A percentile compares a stretch with the other conserved stretches of the same genome.
phyloP scores from a whole-genome alignment of 2,329 filamentous ascomycete genomes.

The Xylaria sp. region DNA sequence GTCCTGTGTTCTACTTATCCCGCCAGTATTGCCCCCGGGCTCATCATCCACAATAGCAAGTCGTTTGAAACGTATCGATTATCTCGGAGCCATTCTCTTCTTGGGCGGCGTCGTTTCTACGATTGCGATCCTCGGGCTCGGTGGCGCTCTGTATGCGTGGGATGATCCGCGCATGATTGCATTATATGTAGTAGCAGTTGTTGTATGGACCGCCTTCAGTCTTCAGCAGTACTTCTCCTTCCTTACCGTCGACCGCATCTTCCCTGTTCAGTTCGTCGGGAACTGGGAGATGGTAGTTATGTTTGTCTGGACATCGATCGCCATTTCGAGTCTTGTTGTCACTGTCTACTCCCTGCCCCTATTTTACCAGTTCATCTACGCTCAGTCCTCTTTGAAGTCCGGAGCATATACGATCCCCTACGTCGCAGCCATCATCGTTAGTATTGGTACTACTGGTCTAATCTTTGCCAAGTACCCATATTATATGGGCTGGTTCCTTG shows the following conservation, averaged over 20 bases:
- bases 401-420: slow-evolving; percentile 24
- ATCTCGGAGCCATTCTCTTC: not conserved
- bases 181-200: slow-evolving; percentile 16
- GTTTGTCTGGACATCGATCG: slow-evolving; percentile 29
- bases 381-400: slow-evolving; percentile 10
- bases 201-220: slow-evolving; percentile 11
- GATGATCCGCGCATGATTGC: slow-evolving; percentile 19
- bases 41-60: not conserved
- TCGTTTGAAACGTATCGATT: not conserved
- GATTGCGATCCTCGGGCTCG: slow-evolving; percentile 18
- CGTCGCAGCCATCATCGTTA: slow-evolving; percentile 26
- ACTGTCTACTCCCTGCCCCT: slow-evolving; percentile 30
- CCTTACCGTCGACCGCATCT: slow-evolving; percentile 30
- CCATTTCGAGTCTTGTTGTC: slow-evolving; percentile 20
- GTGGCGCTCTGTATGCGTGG: slow-evolving; percentile 25
- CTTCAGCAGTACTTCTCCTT: slow-evolving; percentile 29
- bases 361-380: slow-evolving; percentile 28
- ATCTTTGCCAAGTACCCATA: slow-evolving; percentile 26
- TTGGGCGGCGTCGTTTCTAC: slow-evolving; percentile 19
- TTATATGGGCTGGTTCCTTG: slow-evolving; percentile 29
- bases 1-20: not conserved
- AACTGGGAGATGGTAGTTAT: slow-evolving; percentile 26
- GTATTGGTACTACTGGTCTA: slow-evolving; percentile 8
- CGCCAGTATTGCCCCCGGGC: not conserved
- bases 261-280: slow-evolving; percentile 25